phyloP scores from a whole-genome alignment of 176 grass and related monocot species.

The Raddia guianensis region DNA sequence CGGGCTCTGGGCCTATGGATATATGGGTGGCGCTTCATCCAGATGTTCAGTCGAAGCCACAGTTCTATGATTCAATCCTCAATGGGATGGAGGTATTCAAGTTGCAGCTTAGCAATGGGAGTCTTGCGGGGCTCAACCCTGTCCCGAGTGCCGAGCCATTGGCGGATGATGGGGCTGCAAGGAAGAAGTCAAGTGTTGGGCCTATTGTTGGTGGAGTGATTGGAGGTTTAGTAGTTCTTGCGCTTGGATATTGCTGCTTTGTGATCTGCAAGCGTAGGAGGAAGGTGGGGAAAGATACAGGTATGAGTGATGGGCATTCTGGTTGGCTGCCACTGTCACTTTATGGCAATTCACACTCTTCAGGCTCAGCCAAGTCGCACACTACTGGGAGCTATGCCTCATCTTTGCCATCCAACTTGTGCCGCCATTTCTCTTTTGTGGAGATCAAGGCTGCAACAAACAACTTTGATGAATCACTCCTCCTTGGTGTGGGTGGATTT shows the following conservation, averaged over 20 bases:
- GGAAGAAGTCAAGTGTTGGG: slow-evolving; percentile 38
- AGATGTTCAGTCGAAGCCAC: slow-evolving; percentile 26
- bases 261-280: slow-evolving; percentile 44
- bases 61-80: slow-evolving; percentile 70
- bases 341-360: slow-evolving; percentile 82
- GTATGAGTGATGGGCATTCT: slow-evolving; percentile 74
- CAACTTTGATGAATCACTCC: slow-evolving; percentile 77
- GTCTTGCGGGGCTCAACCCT: slow-evolving; percentile 83
- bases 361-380: slow-evolving; percentile 65
- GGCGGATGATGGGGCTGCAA: background rate
- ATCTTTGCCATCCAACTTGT: slow-evolving; percentile 88
- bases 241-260: slow-evolving; percentile 60
- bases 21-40: slow-evolving; percentile 76
- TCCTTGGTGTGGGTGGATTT: slow-evolving; percentile 90
- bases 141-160: slow-evolving; percentile 13
- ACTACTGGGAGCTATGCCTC: slow-evolving; percentile 76
- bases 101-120: slow-evolving; percentile 61
- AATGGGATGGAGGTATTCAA: slow-evolving; percentile 96
- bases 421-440: slow-evolving; percentile 86
- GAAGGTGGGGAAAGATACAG: slow-evolving; percentile 61
- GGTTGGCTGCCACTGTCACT: slow-evolving; percentile 76
- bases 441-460: slow-evolving; percentile 88
- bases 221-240: slow-evolving; percentile 56
- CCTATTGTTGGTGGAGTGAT: slow-evolving; percentile 69
- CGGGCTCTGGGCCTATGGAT: slow-evolving; percentile 55